Percentiles rank a stretch among this genome's conserved stretches.
phyloP scores from a whole-genome alignment of 2,329 filamentous ascomycete genomes.

The Emmonsiellopsis sp. region DNA sequence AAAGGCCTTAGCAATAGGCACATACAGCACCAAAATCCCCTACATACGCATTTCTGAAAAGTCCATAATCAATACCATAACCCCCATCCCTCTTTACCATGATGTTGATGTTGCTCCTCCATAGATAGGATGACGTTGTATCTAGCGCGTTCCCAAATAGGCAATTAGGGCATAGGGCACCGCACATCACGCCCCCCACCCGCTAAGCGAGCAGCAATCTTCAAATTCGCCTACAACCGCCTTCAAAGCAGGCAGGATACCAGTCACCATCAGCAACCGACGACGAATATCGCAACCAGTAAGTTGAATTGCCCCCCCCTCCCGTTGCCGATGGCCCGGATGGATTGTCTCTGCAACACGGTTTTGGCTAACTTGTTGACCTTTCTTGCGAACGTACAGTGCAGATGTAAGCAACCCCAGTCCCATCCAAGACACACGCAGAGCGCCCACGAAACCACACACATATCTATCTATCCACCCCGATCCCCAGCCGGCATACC shows the following conservation, averaged over 20 bases:
- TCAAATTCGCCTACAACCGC: slow-evolving; percentile 30
- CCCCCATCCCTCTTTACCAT: too few species aligned
- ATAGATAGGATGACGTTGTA: background rate
- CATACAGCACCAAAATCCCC: too few species aligned
- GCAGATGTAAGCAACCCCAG: slow-evolving; percentile 67
- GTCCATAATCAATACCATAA: too few species aligned
- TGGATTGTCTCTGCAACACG: slow-evolving; percentile 10
- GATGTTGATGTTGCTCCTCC: too few species aligned
- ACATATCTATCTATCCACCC: background rate
- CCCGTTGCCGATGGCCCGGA: background rate
- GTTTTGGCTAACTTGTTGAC: slow-evolving; percentile 39
- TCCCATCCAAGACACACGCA: slow-evolving; percentile 8
- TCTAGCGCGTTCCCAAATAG: background rate
- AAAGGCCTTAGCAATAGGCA: too few species aligned
- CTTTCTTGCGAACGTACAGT: slow-evolving; percentile 45
- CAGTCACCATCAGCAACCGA: slow-evolving; percentile 30
- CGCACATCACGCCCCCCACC: slow-evolving; percentile 22
- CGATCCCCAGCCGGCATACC: slow-evolving; percentile 16
- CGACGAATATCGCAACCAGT: slow-evolving; percentile 39
- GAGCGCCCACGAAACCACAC: too few species aligned
- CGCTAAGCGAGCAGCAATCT: slow-evolving; percentile 33
- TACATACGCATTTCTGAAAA: too few species aligned
- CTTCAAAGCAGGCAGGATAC: slow-evolving; percentile 17
- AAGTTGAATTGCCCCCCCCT: slow-evolving; percentile 20
- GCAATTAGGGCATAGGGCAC: slow-evolving; percentile 33